Evolutionary conservation across 2,329 filamentous ascomycete species (phyloP), one percentile per base, ranked within the genome.

Genomic region (Chaetomiaceae sp.): DNA sequence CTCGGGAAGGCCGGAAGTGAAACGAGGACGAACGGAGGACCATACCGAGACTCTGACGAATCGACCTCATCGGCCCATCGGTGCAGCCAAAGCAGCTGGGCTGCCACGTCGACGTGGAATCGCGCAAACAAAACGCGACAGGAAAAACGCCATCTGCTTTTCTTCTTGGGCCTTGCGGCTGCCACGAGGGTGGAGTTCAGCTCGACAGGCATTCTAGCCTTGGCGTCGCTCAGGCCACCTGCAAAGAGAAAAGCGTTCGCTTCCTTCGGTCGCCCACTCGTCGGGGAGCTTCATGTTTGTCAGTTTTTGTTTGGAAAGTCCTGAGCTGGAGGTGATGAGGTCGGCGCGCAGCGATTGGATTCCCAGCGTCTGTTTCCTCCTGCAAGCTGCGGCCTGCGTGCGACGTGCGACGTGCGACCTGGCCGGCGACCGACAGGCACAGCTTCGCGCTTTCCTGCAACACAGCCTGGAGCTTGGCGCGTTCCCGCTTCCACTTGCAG

Each of bases 181-280:
- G 36, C 46, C 45, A 40, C 25, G 47, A 29, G 15, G 39, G 48
- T 37, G 48, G 40, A 43, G 34, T 36, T 56, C 54, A 56, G 54
- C 54, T 56, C 29, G 54, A 50, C 54, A 36, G 53, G 54, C 49
- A 56, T 53, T 11, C 14, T 46, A n/a, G 29, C 6, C 54, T 56
- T 56, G 54, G 54, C 49, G 23, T 40, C 29, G 20, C 23, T 12
- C 6, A 19, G 20, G 31, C 33, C 15, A 20, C 43, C n/a, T 29
- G 29, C 22, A 25, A 19, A 11, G 3, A 38, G 47, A 50, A 50
- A 34, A 15, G 34, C 39, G 7, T 37, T 43, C 36, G n/a, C 12
- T 36, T 22, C 8, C 14, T 12, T 4, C 25, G 27, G 27, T 31
- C 27, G 27, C 14, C 4, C 27, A 27, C 14, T 31, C 3, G 3